phyloP scores from a whole-genome alignment of 352 stramenopile species.

The Phytophthora meadii region DNA sequence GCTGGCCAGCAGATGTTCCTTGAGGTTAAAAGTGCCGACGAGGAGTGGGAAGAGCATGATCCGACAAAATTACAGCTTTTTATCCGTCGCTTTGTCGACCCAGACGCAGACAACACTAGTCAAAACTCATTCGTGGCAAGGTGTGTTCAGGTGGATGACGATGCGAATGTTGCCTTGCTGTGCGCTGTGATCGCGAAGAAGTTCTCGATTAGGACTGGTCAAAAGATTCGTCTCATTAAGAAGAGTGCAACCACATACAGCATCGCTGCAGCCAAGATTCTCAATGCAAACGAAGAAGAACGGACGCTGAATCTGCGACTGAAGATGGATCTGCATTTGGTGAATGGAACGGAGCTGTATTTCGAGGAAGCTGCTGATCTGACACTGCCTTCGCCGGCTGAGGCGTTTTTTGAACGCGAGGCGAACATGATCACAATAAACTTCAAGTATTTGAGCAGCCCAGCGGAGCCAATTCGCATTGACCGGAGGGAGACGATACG shows the following conservation, averaged over 20 bases:
- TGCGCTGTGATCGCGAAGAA: slow-evolving; percentile 58
- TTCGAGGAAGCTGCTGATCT: slow-evolving; percentile 74
- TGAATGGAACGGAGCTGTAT: slow-evolving; percentile 76
- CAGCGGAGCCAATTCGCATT: slow-evolving; percentile 65
- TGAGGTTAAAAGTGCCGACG: slow-evolving; percentile 64
- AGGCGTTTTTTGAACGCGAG: slow-evolving; percentile 76
- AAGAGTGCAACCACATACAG: slow-evolving; percentile 77
- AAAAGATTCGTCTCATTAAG: slow-evolving; percentile 68
- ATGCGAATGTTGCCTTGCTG: slow-evolving; percentile 61
- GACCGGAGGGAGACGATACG: slow-evolving; percentile 76
- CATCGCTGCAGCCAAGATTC: slow-evolving; percentile 64
- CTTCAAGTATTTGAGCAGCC: slow-evolving; percentile 59
- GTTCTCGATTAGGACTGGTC: slow-evolving; percentile 47
- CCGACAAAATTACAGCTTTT: slow-evolving; percentile 76
- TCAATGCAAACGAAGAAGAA: slow-evolving; percentile 61
- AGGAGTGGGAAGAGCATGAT: slow-evolving; percentile 75
- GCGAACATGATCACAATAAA: slow-evolving; percentile 85
- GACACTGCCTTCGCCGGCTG: slow-evolving; percentile 50
- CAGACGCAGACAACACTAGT: slow-evolving; percentile 13
- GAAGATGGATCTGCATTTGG: slow-evolving; percentile 69
- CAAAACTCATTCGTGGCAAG: slow-evolving; percentile 42
- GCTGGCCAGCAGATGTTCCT: slow-evolving; percentile 78
- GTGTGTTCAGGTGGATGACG: slow-evolving; percentile 72
- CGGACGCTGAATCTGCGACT: slow-evolving; percentile 51
- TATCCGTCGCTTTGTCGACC: slow-evolving; percentile 62